A percentile compares a stretch with the other conserved stretches of the same genome.
Conservation (phyloP, 2,329 filamentous ascomycete species). For the Microthyrium microscopicum region DNA sequence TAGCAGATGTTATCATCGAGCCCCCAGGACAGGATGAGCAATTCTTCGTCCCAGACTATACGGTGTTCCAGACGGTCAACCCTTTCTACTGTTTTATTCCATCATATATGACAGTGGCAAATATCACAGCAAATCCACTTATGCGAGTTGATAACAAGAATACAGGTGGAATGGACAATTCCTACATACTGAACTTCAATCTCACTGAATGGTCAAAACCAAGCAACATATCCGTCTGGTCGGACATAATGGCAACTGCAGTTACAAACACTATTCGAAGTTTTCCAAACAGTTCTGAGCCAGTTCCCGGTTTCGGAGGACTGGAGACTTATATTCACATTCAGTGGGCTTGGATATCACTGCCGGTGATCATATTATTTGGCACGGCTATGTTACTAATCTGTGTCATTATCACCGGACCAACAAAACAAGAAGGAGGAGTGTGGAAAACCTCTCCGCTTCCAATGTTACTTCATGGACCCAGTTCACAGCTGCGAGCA, state of each 20-base stretch:
- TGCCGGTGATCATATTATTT: conserved; percentile 13
- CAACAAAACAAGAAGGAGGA: conserved; percentile 8
- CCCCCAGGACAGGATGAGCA: not conserved
- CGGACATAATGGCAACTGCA: conserved; percentile 10
- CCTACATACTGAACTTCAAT: not conserved
- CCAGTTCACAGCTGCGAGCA: not conserved
- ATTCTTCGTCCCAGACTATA: conserved; percentile 9
- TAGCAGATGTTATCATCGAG: conserved; percentile 1
- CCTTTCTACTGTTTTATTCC: conserved; percentile 14
- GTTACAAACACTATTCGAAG: conserved; percentile 13
- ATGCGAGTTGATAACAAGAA: not conserved
- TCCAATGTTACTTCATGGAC: conserved; percentile 11
- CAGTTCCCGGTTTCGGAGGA: conserved; percentile 7
- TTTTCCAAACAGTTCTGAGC: conserved; percentile 4
- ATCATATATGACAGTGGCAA: conserved; percentile 9
- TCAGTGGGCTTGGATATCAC: conserved; percentile 14
- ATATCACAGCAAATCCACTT: conserved; percentile 2
- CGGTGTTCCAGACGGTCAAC: not conserved
- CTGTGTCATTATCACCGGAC: conserved; percentile 13
- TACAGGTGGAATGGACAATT: no score
- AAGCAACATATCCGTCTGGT: not conserved
- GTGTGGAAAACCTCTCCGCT: conserved; percentile 19
- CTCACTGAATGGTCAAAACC: not conserved
- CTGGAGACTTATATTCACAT: conserved; percentile 11
- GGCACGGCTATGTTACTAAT: conserved; percentile 13